Evolutionary conservation across 2,329 filamentous ascomycete genomes (phyloP).

Genomic region (Fusarium sp.): DNA sequence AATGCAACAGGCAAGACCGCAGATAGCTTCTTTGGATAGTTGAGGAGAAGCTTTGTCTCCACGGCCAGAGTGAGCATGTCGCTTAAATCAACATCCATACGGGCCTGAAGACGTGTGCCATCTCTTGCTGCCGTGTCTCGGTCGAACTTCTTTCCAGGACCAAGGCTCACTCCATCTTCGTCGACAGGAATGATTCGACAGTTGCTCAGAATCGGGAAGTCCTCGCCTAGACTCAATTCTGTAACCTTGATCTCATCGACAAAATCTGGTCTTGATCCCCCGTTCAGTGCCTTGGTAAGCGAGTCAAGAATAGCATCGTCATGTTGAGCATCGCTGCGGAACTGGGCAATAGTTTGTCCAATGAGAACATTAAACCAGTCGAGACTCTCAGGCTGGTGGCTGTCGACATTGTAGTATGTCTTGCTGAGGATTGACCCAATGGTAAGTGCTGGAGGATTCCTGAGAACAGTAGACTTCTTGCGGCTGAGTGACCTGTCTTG

Average conservation of each 20-base stretch:
- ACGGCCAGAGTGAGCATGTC: constrained; percentile 96
- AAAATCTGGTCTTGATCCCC: constrained; percentile 88
- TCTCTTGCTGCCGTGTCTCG: constrained; percentile 66
- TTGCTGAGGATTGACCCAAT: constrained; percentile 96
- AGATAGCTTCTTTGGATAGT: constrained; percentile 91
- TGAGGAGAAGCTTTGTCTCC: constrained; percentile 93
- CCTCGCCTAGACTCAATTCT: constrained; percentile 92
- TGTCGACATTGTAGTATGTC: constrained; percentile 96
- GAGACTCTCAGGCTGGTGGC: constrained; percentile 94
- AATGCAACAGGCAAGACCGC: constrained; percentile 93
- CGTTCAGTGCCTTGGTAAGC: constrained; percentile 87
- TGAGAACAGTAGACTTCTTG: constrained; percentile 79
- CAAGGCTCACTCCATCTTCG: constrained; percentile 76
- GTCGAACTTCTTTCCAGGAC: constrained; percentile 64
- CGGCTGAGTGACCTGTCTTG: constrained; percentile 65
- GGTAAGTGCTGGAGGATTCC: constrained; percentile 80
- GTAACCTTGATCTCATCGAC: constrained; percentile 94
- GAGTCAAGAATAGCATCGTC: constrained; percentile 91
- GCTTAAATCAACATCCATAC: constrained; percentile 96
- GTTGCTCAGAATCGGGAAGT: constrained; percentile 99
- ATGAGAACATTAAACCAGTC: constrained; percentile 99
- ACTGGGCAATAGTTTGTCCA: constrained; percentile 95
- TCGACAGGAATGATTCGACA: constrained; percentile 94
- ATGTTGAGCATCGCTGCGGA: constrained; percentile 90
- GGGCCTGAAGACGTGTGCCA: constrained; percentile 86